Evolutionary conservation across 352 stramenopile species (phyloP).

Genomic region (Pythium utonaiense): DNA sequence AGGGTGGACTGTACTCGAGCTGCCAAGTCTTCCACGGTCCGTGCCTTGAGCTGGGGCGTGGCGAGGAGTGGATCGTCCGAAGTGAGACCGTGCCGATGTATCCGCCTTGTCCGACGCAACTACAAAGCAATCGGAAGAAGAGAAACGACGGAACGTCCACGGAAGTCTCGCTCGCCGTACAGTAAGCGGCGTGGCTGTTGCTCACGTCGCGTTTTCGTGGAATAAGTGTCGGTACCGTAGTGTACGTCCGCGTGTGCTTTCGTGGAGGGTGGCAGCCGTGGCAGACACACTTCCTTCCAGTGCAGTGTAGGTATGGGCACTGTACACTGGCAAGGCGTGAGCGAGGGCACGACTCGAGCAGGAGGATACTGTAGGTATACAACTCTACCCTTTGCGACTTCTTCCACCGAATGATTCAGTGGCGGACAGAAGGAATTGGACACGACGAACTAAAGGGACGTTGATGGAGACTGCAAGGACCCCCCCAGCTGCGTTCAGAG

Average conservation of each 20-base stretch:
- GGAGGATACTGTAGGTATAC: conserved; percentile 2
- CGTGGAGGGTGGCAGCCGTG: background rate
- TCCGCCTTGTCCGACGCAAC: background rate
- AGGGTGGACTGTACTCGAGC: background rate
- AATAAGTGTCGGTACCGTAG: background rate
- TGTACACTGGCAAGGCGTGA: no score
- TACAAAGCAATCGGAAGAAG: background rate
- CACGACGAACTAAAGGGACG: background rate
- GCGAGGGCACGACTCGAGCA: background rate
- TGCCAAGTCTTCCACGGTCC: background rate
- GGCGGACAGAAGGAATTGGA: conserved; percentile 2
- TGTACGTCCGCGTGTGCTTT: background rate
- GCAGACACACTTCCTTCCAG: background rate
- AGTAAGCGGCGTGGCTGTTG: background rate
- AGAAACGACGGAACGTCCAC: background rate
- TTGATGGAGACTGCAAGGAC: no score
- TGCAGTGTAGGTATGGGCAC: background rate
- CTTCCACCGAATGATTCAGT: conserved; percentile 3
- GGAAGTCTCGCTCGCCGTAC: background rate
- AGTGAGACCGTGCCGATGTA: background rate
- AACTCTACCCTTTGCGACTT: background rate
- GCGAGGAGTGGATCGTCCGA: background rate
- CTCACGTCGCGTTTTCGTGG: background rate
- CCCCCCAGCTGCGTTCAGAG: background rate
- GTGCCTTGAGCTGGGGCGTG: background rate